Conservation (phyloP, 805 yeast genomes). For the Zygosaccharomyces kombuchaensis region DNA sequence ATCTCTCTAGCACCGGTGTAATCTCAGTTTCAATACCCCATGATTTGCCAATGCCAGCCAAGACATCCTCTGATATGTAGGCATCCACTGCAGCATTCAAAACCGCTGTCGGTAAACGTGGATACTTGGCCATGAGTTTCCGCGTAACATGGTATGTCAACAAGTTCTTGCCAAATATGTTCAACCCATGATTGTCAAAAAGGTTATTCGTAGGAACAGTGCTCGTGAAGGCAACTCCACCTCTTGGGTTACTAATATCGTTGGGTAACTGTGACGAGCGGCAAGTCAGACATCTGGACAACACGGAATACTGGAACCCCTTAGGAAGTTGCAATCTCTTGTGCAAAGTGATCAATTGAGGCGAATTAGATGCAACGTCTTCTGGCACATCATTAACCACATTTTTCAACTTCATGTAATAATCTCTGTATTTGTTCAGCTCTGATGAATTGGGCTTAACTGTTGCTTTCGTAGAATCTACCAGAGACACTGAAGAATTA, state of each 20-base stretch:
- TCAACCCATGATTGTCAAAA: slow-evolving; percentile 73
- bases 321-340: slow-evolving; percentile 65
- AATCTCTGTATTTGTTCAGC: slow-evolving; percentile 23
- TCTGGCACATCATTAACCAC: slow-evolving; percentile 36
- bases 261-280: slow-evolving; percentile 35
- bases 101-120: slow-evolving; percentile 81
- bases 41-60: slow-evolving; percentile 59
- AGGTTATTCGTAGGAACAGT: slow-evolving; percentile 40
- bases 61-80: slow-evolving; percentile 61
- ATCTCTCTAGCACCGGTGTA: slow-evolving; percentile 58
- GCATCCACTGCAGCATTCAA: slow-evolving; percentile 73
- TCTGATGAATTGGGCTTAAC: slow-evolving; percentile 11
- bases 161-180: slow-evolving; percentile 76
- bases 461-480: background rate
- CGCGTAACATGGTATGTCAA: slow-evolving; percentile 73
- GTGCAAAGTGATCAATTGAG: slow-evolving; percentile 75
- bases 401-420: slow-evolving; percentile 21
- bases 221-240: slow-evolving; percentile 22
- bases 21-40: slow-evolving; percentile 91
- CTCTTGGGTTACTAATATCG: slow-evolving; percentile 12
- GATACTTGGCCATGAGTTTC: slow-evolving; percentile 68
- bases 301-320: slow-evolving; percentile 53
- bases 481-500: background rate
- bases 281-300: slow-evolving; percentile 79
- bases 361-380: slow-evolving; percentile 53